Evolutionary conservation across 305 asterid genomes (phyloP).

Genomic region (Rubia peregrina): DNA sequence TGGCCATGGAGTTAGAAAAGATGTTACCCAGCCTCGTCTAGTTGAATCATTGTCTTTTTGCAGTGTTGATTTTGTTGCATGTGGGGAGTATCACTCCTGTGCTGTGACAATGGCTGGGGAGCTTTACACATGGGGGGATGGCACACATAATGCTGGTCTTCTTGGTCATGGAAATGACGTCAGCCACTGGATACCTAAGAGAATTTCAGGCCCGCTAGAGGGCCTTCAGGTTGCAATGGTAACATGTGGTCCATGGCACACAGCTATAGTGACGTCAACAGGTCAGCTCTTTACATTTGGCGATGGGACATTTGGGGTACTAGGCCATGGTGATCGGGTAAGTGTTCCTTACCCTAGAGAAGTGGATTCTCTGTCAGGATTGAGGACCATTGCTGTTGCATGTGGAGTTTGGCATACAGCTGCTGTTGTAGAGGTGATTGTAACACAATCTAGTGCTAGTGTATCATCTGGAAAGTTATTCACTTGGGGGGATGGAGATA

Average conservation of each 20-base stretch:
- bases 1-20: conserved; percentile 85
- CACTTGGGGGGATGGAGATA: conserved; percentile 99
- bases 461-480: conserved; percentile 79
- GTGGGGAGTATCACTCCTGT: conserved; percentile 95
- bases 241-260: conserved; percentile 99
- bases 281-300: conserved; percentile 94
- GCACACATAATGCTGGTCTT: conserved; percentile 83
- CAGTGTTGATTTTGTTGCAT: conserved; percentile 75
- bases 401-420: conserved; percentile 99
- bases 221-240: conserved; percentile 76
- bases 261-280: conserved; percentile 71
- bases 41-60: conserved; percentile 67
- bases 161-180: conserved; percentile 77
- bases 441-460: conserved; percentile 67
- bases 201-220: conserved; percentile 85
- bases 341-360: conserved; percentile 59
- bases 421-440: conserved; percentile 89
- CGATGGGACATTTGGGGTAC: conserved; percentile 90
- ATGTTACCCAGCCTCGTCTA: conserved; percentile 58
- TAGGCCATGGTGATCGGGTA: conserved; percentile 89
- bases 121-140: conserved; percentile 98
- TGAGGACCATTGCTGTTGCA: conserved; percentile 83
- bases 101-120: conserved; percentile 91
- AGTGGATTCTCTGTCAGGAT: conserved; percentile 72
- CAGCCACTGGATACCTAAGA: conserved; percentile 96